Conservation (phyloP, 192 early-diverging fungal genomes). For the Coemansia javaensis region DNA sequence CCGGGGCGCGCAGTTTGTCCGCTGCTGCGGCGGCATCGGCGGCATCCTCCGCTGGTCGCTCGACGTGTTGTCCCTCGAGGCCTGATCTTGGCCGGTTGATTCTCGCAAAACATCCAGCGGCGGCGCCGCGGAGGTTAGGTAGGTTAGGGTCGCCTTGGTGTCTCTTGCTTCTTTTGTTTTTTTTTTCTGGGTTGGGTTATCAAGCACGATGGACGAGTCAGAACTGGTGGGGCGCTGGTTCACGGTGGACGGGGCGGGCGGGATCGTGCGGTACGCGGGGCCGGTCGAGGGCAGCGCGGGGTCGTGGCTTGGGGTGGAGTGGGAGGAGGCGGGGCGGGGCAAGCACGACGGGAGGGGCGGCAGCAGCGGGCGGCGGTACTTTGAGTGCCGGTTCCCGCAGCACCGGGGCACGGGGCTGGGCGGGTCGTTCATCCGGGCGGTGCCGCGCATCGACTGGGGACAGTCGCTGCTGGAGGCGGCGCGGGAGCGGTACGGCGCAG, state of each 20-base stretch:
- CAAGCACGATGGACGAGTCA: not conserved
- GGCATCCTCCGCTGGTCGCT: constrained; percentile 89
- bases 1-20: constrained; percentile 92
- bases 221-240: constrained; percentile 30
- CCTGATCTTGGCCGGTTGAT: too few relatives aligned
- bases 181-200: too few relatives aligned
- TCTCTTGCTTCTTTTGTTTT: too few relatives aligned
- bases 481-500: constrained; percentile 11
- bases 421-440: constrained; percentile 32
- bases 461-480: constrained; percentile 21
- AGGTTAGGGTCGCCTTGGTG: too few relatives aligned
- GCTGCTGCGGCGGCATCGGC: constrained; percentile 94
- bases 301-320: constrained; percentile 51
- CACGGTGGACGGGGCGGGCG: constrained; percentile 20
- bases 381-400: constrained; percentile 6
- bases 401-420: not conserved
- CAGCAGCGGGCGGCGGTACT: constrained; percentile 26
- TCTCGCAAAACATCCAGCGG: too few relatives aligned
- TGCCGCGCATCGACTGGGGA: constrained; percentile 30
- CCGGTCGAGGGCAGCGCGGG: constrained; percentile 23
- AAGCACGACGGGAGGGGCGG: constrained; percentile 50
- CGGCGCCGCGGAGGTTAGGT: too few relatives aligned
- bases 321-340: constrained; percentile 27
- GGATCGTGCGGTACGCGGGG: constrained; percentile 45
- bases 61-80: too few relatives aligned